Evolutionary conservation across 495 filamentous ascomycete species (phyloP), one percentile per base, ranked within the genome.

Genomic region (Paragyromitra xinjiangensis): DNA sequence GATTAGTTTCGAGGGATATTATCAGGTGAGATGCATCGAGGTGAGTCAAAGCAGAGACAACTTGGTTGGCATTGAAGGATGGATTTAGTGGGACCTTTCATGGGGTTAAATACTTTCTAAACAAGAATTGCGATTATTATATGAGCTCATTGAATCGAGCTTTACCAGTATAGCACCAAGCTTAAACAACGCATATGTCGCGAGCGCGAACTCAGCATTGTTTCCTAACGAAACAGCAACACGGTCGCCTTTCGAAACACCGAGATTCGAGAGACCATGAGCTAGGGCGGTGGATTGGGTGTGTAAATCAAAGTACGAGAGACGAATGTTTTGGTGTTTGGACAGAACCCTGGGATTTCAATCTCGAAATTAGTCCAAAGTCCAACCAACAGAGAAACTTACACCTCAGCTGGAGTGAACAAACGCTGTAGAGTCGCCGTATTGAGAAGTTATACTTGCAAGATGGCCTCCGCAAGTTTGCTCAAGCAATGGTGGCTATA

Each of bases 101-200:
- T 7, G 5, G 2, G 14, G 16, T 63, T 63, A 63, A 65, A 61
- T 29, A 11, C 14, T 29, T 26, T 9, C 64, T 45, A 39, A 42
- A n/a, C 12, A 68, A 2, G 19, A 12, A 45, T 24, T 14, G 39
- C 6, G 1, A 22, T 39, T 45, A 6, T 26, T 37, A 34, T 58
- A 6, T 50, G 5, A 16, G n/a, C n/a, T 71, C 44, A 7, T 16
- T 44, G 12, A 64, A n/a, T 24, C 39, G 48, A 71, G 66, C 48
- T 16, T 66, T 83, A 92, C 94, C 70, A 98, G 85, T 62, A 98
- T 91, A 55, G 93, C 95, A 16, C 95, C 95, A 2, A 98, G 87
- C 83, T 99, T 98, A 84, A 95, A 97, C 24, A 97, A 76, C 5
- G 94, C 94, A 84, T 99, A 98, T 26, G 92, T 96, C 16, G 89